Evolutionary conservation across 116 monocot genomes (phyloP).

Genomic region (Cymodocea nodosa): DNA sequence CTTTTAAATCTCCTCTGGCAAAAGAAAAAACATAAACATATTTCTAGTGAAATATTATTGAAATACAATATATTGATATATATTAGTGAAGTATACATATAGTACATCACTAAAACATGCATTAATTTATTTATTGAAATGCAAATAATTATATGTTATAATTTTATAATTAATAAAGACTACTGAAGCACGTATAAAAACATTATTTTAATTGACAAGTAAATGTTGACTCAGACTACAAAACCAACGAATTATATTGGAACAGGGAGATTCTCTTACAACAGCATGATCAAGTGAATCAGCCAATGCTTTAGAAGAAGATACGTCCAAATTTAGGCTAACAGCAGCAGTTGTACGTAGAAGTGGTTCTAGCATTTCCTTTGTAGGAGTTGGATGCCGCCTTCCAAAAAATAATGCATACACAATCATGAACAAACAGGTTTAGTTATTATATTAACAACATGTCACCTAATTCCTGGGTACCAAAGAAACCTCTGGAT

Average conservation of each 20-base stretch:
- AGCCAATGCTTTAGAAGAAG: constrained; percentile 91
- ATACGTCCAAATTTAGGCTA: constrained; percentile 75
- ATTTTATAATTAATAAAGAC: too few species aligned
- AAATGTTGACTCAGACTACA: background rate
- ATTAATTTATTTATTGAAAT: too few species aligned
- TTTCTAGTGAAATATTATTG: too few species aligned
- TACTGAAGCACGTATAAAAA: too few species aligned
- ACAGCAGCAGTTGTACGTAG: constrained; percentile 72
- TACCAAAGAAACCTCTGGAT: background rate
- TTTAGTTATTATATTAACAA: background rate
- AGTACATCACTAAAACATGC: too few species aligned
- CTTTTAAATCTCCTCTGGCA: too few species aligned
- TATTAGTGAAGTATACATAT: too few species aligned
- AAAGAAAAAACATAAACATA: too few species aligned
- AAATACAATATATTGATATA: too few species aligned
- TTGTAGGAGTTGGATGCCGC: constrained; percentile 91
- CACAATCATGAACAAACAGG: background rate
- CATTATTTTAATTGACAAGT: too few species aligned
- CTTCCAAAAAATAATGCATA: constrained; percentile 14
- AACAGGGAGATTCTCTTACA: constrained; percentile 26
- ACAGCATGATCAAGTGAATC: constrained; percentile 93
- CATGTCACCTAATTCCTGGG: background rate
- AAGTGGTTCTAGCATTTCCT: constrained; percentile 97
- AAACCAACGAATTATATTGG: background rate
- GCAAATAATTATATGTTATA: too few species aligned